A percentile compares a stretch with the other conserved stretches of the same genome.
These are phyloP conservation scores for Symbiodinium pilosum DNA, from an alignment of 73 alveolate species.

Conservation along the genomic window DNA sequence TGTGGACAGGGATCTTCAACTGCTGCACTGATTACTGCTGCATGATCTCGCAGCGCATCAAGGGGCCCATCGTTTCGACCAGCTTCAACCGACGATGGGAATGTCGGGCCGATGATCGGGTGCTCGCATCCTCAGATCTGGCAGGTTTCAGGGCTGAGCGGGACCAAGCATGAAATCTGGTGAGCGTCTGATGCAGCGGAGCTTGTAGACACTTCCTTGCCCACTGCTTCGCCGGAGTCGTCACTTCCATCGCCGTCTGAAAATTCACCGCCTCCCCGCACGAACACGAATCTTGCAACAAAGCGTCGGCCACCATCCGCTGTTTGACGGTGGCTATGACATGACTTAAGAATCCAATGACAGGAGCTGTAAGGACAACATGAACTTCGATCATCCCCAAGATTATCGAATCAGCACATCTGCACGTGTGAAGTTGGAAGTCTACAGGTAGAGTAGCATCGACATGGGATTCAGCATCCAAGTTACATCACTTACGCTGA, in stretches of 20 bases:
- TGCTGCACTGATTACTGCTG: background rate
- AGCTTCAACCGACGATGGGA: conserved; percentile 26
- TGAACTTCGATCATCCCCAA: background rate
- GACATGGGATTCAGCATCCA: too few relatives aligned
- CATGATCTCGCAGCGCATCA: background rate
- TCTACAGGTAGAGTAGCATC: too few relatives aligned
- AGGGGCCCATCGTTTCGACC: conserved; percentile 78
- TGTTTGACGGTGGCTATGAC: too few relatives aligned
- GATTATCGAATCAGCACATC: too few relatives aligned
- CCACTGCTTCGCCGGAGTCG: background rate
- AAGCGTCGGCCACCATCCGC: too few relatives aligned
- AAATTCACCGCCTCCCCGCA: background rate
- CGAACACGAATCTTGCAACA: background rate
- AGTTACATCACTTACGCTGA: too few relatives aligned
- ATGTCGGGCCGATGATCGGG: background rate
- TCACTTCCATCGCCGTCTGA: background rate
- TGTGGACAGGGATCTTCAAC: background rate
- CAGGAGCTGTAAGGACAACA: background rate
- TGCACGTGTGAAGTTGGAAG: too few relatives aligned
- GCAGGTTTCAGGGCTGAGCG: background rate
- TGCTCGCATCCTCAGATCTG: too few relatives aligned
- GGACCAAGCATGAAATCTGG: background rate
- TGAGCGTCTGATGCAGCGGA: background rate
- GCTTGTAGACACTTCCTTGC: background rate
- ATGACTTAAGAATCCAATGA: too few relatives aligned